Evolutionary conservation across 2,329 filamentous ascomycete species (phyloP), one percentile per base, ranked within the genome.

Genomic region (Polytolypa hystricis): DNA sequence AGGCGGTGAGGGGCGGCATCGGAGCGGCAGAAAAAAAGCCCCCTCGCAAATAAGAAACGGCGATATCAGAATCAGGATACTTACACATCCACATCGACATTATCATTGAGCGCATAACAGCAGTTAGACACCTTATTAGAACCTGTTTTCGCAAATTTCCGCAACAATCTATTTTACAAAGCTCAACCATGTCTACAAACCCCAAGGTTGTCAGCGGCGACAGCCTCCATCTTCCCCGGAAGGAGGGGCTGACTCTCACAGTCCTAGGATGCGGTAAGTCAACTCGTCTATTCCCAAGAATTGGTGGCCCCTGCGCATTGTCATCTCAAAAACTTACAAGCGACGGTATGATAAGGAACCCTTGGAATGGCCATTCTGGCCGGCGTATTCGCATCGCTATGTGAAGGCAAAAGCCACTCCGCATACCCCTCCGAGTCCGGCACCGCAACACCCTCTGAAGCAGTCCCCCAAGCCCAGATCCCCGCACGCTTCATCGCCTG

Each of bases 281-380:
- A 17, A 18, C n/a, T n/a, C n/a, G n/a, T n/a, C n/a, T n/a, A n/a
- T 28, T 91, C 39, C 84, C 84, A 49, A 87, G 81, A 4, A 4
- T 2, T 5, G 4, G 23, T 1, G 27, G 12, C 23, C 26, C 18
- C n/a, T 12, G 14, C 12, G 8, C 20, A 8, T n/a, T n/a, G n/a
- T n/a, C n/a, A 11, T 23, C 23, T 41, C 10, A 42, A 33, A 33
- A 34, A 38, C 34, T 11, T 18, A 29, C 2, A 27, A 9, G 29
- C 18, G 15, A 28, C 15, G 30, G 25, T 15, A 17, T 11, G n/a
- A 15, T 15, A 48, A 86, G 81, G 84, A 46, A 87, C 79, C 36
- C 83, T 93, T 76, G 85, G 85, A 41, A 83, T 84, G 42, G 84
- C 84, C 40, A 87, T 93, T 48, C 73, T 93, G 39, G 78, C 74